Evolutionary conservation across 495 filamentous ascomycete genomes (phyloP), one percentile per base, ranked within the genome.

Genomic region (Evernia prunastri): DNA sequence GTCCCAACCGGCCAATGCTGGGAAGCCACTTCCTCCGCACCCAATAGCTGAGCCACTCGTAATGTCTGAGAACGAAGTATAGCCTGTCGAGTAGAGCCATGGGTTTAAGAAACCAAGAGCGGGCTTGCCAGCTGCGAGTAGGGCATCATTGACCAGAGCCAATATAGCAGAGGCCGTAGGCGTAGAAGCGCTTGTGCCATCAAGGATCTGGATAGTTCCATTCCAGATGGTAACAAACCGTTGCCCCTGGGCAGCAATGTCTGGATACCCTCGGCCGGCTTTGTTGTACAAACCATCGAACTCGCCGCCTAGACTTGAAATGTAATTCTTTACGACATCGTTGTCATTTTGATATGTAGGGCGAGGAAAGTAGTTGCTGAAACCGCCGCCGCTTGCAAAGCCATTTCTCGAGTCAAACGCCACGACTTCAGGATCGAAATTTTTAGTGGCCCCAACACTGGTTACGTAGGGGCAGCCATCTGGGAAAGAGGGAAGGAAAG

Each of bases 91-190:
- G 74, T 91, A 92, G 35, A 92, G 68, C 85, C 85, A 89, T 0
- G 88, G 88, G 71, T 92, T 92, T 39, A 91, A 68, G 77, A 90
- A 91, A 0, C 89, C 89, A 59, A 92, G 70, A 0, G 81, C 73
- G 0, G 82, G 75, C 68, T 83, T 72, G 27, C 81, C 81, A 23
- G 76, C 77, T 1, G 79, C 72, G 45, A 86, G 73, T 1, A 86
- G 78, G 0, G 85, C 87, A 65, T 87, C 86, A 65, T 91, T 91
- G 45, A 92, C 76, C 23, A 91, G 74, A 0, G 80, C 79, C 12
- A 92, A 71, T 25, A 92, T 72, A 20, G 82, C 86, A 4, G 83
- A 80, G 25, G 87, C 83, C 0, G 84, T 75, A 0, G 89, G 89
- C 1, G 86, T 74, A 0, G 84, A 79, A n/a, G 84, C 85, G 15